Base-by-base conservation (phyloP, 768 basidiomycete species). In the Mycena capillaripes region DNA sequence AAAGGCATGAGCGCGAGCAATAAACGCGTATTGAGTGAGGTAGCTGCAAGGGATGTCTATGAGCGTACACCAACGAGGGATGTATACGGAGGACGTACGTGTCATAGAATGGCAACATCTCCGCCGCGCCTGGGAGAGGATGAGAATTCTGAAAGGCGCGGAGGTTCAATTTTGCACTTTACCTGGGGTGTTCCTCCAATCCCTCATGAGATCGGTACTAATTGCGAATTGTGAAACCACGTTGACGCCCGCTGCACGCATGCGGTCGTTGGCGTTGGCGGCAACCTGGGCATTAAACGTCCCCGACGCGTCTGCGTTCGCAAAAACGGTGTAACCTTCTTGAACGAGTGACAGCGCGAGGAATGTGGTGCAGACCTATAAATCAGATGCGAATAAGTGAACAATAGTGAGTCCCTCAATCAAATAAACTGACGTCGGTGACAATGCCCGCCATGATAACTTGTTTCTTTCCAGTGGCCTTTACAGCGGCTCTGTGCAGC, bases 391-490 rank as follows among this genome's bases (percentile, higher is more conserved):
- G 21, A 9, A 25, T 27, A 53, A 21, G 55, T 56, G n/a, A n/a
- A 38, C 23, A 5, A 50, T 17, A 5, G 46, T 19, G 11, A 27
- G 50, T 23, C 29, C 8, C 29, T 29, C 14, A 9, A 29, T 30
- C 40, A 30, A 48, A 27, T 38, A 12, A 6, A 78, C 85, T 53
- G 71, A 86, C 88, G 56, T 88, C 88, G 34, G 87, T 89, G 21
- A 81, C 81, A 63, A 89, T 87, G 1, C 88, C 87, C 25, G 82
- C 87, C 21, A 88, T 74, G 75, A 88, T 87, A 52, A 88, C 76
- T 65, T 89, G 88, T 74, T 84, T 86, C 77, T 86, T 87, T 14
- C 86, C 86, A 9, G 86, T 86, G 1, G 86, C 86, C 53, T 82
- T 76, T 19, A 89, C 86, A 23, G 87, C 87, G 1, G 78, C 79